These are phyloP conservation scores for Sporisorium iseilematis-ciliati DNA, from an alignment of 1,284 basidiomycete genomes.

Conservation along the genomic window DNA sequence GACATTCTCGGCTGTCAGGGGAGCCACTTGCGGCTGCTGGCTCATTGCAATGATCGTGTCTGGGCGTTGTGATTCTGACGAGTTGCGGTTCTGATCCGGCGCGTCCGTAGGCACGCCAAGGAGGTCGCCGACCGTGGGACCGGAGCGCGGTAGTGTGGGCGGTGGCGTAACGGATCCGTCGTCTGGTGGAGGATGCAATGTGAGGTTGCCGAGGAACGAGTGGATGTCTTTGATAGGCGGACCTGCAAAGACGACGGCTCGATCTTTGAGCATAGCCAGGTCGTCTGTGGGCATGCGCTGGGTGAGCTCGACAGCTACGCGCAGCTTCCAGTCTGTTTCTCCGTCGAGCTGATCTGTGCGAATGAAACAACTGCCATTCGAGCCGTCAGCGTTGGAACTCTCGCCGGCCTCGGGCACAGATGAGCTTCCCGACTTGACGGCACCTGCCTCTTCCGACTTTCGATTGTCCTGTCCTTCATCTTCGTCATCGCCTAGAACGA, in stretches of 20 bases:
- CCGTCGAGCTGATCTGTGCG: conserved; percentile 98
- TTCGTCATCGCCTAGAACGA: conserved; percentile 59
- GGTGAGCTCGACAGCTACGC: conserved; percentile 85
- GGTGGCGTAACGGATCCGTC: conserved; percentile 26
- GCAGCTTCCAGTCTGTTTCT: conserved; percentile 98
- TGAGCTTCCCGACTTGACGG: neutral
- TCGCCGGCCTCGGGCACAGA: neutral
- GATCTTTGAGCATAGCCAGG: conserved; percentile 74
- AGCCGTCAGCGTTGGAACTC: conserved; percentile 72
- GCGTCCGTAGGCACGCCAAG: conserved; percentile 31
- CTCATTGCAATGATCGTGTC: conserved; percentile 70
- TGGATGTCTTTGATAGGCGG: conserved; percentile 97
- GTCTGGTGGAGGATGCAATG: conserved; percentile 74
- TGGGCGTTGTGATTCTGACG: conserved; percentile 28
- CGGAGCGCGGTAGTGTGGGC: conserved; percentile 45
- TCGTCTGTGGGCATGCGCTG: conserved; percentile 80
- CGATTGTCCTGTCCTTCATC: conserved; percentile 19
- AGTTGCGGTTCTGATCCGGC: conserved; percentile 23
- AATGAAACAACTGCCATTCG: conserved; percentile 93
- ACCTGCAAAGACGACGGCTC: conserved; percentile 76
- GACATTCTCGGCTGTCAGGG: conserved; percentile 85
- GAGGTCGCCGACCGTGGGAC: conserved; percentile 70
- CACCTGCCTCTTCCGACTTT: conserved; percentile 6
- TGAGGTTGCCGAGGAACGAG: conserved; percentile 92
- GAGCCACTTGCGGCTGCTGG: conserved; percentile 62